Conservation (phyloP, 768 basidiomycete species). For the Goffeauzyma gilvescens region DNA sequence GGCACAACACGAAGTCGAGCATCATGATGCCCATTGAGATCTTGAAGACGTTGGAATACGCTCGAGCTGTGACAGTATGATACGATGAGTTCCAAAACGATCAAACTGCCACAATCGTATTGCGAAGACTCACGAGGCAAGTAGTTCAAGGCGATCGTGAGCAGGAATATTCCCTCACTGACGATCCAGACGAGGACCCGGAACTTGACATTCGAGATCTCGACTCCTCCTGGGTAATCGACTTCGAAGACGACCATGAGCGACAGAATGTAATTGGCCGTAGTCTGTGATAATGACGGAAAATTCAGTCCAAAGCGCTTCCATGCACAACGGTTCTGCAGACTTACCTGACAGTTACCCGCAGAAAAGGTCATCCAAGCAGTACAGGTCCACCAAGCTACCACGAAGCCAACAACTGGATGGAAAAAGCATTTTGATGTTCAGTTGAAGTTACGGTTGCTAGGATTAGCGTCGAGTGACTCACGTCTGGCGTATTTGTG, state of each 20-base stretch:
- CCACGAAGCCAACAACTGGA: conserved; percentile 9
- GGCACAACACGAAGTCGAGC: conserved; percentile 68
- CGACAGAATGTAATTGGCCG: conserved; percentile 77
- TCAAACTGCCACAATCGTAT: neutral
- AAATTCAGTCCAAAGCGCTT: neutral
- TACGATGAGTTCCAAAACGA: neutral
- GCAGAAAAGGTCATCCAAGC: conserved; percentile 95
- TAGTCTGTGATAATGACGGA: conserved; percentile 45
- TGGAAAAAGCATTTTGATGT: neutral
- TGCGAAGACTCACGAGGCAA: conserved; percentile 47
- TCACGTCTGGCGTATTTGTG: conserved; percentile 66
- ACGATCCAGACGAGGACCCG: conserved; percentile 41
- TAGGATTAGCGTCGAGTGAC: neutral
- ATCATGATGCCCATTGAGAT: conserved; percentile 55
- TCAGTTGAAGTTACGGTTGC: neutral
- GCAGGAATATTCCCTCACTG: conserved; percentile 50
- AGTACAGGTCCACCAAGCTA: conserved; percentile 76
- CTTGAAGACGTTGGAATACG: conserved; percentile 58
- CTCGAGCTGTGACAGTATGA: conserved; percentile 23
- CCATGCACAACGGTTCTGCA: neutral
- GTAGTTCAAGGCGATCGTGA: conserved; percentile 67
- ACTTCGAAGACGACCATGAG: conserved; percentile 61
- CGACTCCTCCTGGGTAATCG: conserved; percentile 62
- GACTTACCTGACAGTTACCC: conserved; percentile 53
- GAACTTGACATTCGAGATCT: conserved; percentile 58